A percentile compares a stretch with the other conserved stretches of the same genome.
Conservation (phyloP, 768 basidiomycete species). For the Tubosaeta brunneosetosa region DNA sequence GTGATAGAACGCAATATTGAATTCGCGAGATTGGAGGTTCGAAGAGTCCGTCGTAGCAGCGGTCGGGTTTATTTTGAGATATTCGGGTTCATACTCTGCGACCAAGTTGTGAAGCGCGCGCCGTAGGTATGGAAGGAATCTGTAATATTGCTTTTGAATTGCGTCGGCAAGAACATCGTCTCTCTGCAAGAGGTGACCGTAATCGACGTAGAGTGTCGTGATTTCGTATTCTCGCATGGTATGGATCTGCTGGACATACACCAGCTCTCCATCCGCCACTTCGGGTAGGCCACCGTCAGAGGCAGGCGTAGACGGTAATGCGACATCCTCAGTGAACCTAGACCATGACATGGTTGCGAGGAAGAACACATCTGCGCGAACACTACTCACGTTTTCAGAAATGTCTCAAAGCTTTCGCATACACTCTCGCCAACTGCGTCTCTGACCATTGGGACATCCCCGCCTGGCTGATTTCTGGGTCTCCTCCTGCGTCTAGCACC, state of each 20-base stretch:
- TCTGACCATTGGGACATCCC: conserved; percentile 80
- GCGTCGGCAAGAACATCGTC: conserved; percentile 94
- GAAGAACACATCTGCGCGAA: not conserved
- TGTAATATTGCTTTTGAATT: conserved; percentile 92
- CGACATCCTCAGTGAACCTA: conserved; percentile 83
- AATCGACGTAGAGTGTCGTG: conserved; percentile 96
- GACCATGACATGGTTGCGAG: conserved; percentile 1
- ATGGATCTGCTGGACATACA: conserved; percentile 91
- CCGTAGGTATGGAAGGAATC: conserved; percentile 91
- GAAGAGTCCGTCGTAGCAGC: conserved; percentile 83
- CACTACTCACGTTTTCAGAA: conserved; percentile 77
- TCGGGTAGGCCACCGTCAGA: conserved; percentile 63
- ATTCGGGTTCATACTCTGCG: conserved; percentile 85
- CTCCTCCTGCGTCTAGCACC: conserved; percentile 45
- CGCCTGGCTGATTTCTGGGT: conserved; percentile 39
- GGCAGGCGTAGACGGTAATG: conserved; percentile 73
- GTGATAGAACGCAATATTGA: conserved; percentile 93
- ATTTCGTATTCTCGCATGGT: conserved; percentile 93
- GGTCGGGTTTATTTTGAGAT: conserved; percentile 90
- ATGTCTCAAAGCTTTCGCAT: conserved; percentile 84
- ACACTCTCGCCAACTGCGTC: conserved; percentile 97
- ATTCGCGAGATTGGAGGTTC: conserved; percentile 88
- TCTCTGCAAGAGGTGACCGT: conserved; percentile 78
- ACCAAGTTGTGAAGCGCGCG: conserved; percentile 89
- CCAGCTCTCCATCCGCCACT: conserved; percentile 54